Evolutionary conservation across 345 rosid species (phyloP), one percentile per base, ranked within the genome.

Genomic region (Mallotus nudiflorus): DNA sequence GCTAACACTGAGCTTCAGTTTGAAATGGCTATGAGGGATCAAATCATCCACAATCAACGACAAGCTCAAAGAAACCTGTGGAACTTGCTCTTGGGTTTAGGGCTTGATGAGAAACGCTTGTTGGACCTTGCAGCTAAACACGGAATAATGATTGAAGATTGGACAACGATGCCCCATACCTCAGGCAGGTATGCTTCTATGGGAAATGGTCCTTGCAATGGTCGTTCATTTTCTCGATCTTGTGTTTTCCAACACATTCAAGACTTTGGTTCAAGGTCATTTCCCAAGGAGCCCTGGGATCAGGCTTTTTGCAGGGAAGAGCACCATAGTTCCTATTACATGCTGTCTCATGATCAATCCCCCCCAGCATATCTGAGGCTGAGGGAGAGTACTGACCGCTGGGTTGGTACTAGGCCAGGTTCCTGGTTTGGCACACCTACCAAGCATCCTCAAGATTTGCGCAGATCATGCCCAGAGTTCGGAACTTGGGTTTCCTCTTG

Each of bases 1-100:
- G 83, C 91, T 27, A 94, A 94, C 64, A 82, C 89, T 1, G 96
- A 91, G 85, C 98, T 94, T 82, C 97, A 88, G 85, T 88, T 91
- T 6, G 96, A 91, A 86, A 86, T 94, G 87, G 98, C 98, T 48
- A 87, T 87, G 93, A 89, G 98, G 79, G 96, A 94, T 81, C 93
- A 94, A 81, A 83, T 94, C 65, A 94, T 94, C 78, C 93, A 91
- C 80, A 89, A 82, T 73, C 97, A 91, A 78, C 86, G 90, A 51
- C 93, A 87, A 82, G 93, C 88, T 29, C 97, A 88, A 69, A 84
- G 82, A 75, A 88, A 90, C 57, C 80, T 91, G 25, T 91, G 97
- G 97, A 90, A 87, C 72, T 69, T 91, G 82, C 81, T 91, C 19
- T 84, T 85, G 89, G 89, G 90, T 31, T 80, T 86, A 72, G 98